phyloP scores from a whole-genome alignment of 2,329 filamentous ascomycete species.

The Dothidotthia symphoricarpi region DNA sequence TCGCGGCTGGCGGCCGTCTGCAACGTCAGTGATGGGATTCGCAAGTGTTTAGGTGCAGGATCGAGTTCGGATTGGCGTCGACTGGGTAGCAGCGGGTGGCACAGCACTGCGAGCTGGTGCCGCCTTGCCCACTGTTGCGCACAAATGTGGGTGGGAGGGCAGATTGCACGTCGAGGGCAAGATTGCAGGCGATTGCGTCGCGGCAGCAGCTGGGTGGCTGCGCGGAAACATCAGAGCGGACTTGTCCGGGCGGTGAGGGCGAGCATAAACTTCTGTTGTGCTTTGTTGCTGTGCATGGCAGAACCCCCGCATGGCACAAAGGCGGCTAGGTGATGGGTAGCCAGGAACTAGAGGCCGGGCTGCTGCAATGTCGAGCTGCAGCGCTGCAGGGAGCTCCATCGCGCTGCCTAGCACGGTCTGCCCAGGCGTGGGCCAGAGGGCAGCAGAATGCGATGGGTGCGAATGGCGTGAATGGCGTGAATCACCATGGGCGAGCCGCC shows the following conservation, averaged over 20 bases:
- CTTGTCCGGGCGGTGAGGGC: conserved; percentile 12
- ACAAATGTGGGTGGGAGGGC: not conserved
- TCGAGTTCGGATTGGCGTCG: conserved; percentile 7
- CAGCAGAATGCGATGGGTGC: conserved; percentile 2
- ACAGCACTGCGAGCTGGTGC: not conserved
- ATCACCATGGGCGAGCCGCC: no score
- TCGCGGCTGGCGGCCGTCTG: conserved; percentile 13
- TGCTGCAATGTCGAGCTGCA: conserved; percentile 10
- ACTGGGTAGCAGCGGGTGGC: conserved; percentile 1
- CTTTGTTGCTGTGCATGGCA: conserved; percentile 25
- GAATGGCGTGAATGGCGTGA: no score
- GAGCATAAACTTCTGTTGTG: conserved; percentile 23
- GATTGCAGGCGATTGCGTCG: conserved; percentile 18
- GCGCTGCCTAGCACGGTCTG: not conserved
- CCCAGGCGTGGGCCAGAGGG: conserved; percentile 1
- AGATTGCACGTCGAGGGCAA: conserved; percentile 5
- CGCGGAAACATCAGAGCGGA: conserved; percentile 10
- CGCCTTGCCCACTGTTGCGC: not conserved
- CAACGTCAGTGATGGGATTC: not conserved
- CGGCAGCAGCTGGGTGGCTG: conserved; percentile 20
- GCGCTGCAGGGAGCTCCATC: not conserved
- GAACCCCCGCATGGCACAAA: conserved; percentile 19
- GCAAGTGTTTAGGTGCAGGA: conserved; percentile 5
- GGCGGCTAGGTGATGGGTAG: conserved; percentile 7
- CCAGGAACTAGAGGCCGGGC: conserved; percentile 10